These are phyloP conservation scores for Alternaria brassicae DNA, from an alignment of 2,329 filamentous ascomycete species.

Conservation along the genomic window DNA sequence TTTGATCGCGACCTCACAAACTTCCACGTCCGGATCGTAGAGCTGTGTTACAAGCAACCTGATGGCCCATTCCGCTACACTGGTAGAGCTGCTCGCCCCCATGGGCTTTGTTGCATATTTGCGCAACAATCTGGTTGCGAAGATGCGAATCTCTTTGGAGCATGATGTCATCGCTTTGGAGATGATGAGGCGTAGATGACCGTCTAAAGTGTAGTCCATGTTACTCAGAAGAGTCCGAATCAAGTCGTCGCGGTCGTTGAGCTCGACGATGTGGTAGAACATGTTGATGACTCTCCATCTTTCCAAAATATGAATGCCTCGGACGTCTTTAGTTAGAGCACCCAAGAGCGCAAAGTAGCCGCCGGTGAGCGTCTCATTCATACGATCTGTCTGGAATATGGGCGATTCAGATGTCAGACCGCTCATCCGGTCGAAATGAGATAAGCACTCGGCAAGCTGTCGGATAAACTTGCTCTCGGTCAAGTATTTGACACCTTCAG, in stretches of 20 bases:
- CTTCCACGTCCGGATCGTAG: constrained; percentile 96
- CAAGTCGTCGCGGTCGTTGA: constrained; percentile 88
- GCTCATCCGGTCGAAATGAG: constrained; percentile 88
- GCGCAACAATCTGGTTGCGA: constrained; percentile 83
- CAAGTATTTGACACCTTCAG: constrained; percentile 84
- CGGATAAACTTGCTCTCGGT: constrained; percentile 90
- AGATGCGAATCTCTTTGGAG: constrained; percentile 88
- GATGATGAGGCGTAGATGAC: constrained; percentile 88
- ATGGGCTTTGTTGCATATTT: constrained; percentile 78
- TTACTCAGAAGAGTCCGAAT: constrained; percentile 87
- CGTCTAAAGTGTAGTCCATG: constrained; percentile 85
- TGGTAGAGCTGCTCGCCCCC: constrained; percentile 51
- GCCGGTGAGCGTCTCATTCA: constrained; percentile 84
- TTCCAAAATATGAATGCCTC: constrained; percentile 88
- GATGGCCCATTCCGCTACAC: constrained; percentile 93
- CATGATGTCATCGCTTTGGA: constrained; percentile 93
- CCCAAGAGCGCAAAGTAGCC: constrained; percentile 96
- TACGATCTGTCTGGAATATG: constrained; percentile 84
- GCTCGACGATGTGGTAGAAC: constrained; percentile 97
- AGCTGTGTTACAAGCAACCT: constrained; percentile 96
- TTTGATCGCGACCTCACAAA: constrained; percentile 94
- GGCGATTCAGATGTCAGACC: constrained; percentile 78
- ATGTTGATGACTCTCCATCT: constrained; percentile 99
- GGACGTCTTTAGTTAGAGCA: constrained; percentile 79
- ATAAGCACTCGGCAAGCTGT: constrained; percentile 93